Evolutionary conservation across 805 yeast genomes (phyloP).

Genomic region (Deakozyma indianensis): DNA sequence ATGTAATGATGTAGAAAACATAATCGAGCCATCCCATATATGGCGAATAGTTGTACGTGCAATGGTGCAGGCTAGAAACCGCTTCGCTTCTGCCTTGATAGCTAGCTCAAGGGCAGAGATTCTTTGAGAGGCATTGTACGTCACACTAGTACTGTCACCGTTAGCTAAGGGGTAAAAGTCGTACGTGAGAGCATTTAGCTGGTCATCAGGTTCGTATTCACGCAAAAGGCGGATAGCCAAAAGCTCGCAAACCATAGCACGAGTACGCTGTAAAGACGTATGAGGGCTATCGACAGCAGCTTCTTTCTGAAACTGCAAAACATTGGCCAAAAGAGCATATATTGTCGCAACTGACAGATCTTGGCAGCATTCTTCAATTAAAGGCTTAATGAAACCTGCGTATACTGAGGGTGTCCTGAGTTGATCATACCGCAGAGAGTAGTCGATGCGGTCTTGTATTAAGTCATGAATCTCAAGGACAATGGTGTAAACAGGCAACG

Average conservation of each 20-base stretch:
- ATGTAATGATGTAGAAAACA: constrained; percentile 24
- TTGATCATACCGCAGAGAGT: constrained; percentile 37
- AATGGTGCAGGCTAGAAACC: constrained; percentile 37
- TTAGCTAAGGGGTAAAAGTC: constrained; percentile 32
- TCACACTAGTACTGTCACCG: constrained; percentile 8
- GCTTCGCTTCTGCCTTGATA: constrained; percentile 37
- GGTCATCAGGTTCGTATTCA: constrained; percentile 26
- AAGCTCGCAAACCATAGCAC: constrained; percentile 39
- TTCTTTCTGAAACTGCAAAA: constrained; percentile 24
- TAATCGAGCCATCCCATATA: constrained; percentile 39
- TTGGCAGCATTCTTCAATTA: constrained; percentile 23
- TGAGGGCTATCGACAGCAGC: constrained; percentile 18
- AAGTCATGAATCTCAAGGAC: constrained; percentile 27
- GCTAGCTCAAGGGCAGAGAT: constrained; percentile 35
- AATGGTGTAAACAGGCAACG: constrained; percentile 21
- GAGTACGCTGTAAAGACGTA: constrained; percentile 25
- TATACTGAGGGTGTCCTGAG: constrained; percentile 36
- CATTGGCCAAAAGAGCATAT: constrained; percentile 25
- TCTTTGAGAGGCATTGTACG: constrained; percentile 25
- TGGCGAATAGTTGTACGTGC: constrained; percentile 32
- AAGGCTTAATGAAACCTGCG: constrained; percentile 32
- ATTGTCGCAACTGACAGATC: constrained; percentile 22
- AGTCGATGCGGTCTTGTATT: constrained; percentile 27
- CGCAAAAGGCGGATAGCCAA: constrained; percentile 35
- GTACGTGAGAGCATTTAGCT: constrained; percentile 32